These are phyloP conservation scores for Candida nonsorbophila DNA, from an alignment of 805 yeast genomes.

Conservation along the genomic window DNA sequence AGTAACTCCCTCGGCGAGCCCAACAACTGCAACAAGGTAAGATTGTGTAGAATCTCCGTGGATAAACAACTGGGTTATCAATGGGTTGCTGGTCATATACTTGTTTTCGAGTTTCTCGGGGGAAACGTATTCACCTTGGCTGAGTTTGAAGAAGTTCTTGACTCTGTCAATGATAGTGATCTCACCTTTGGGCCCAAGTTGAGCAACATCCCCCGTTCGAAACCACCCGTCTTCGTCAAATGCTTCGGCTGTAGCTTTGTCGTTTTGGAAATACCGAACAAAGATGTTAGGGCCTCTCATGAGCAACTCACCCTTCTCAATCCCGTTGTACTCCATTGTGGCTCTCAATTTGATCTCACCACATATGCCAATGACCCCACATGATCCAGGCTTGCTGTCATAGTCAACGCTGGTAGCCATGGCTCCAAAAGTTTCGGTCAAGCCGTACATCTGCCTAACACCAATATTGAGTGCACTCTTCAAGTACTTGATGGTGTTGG, in stretches of 20 bases:
- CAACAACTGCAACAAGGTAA: conserved; percentile 22
- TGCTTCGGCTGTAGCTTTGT: conserved; percentile 40
- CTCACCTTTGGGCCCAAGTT: conserved; percentile 21
- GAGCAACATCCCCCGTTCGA: conserved; percentile 48
- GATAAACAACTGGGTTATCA: conserved; percentile 19
- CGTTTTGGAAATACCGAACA: conserved; percentile 42
- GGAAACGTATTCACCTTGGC: conserved; percentile 36
- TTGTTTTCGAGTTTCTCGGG: conserved; percentile 33
- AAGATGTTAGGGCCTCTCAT: conserved; percentile 53
- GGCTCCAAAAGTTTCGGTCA: conserved; percentile 63
- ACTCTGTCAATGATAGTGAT: conserved; percentile 43
- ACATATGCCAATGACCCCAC: conserved; percentile 53
- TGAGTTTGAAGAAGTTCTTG: conserved; percentile 38
- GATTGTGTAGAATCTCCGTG: conserved; percentile 24
- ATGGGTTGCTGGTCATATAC: conserved; percentile 21
- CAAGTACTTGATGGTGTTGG: conserved; percentile 53
- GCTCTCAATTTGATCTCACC: conserved; percentile 52
- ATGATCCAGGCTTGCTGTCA: conserved; percentile 33
- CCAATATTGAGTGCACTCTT: conserved; percentile 54
- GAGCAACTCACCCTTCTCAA: conserved; percentile 46
- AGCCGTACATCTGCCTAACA: conserved; percentile 65
- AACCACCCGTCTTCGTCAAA: conserved; percentile 49
- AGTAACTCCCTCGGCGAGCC: conserved; percentile 15
- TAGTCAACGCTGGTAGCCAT: conserved; percentile 30
- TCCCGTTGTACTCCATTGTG: conserved; percentile 17